These are phyloP conservation scores for Rhodotorula kratochvilovae DNA, from an alignment of 768 basidiomycete species.

Conservation along the genomic window DNA sequence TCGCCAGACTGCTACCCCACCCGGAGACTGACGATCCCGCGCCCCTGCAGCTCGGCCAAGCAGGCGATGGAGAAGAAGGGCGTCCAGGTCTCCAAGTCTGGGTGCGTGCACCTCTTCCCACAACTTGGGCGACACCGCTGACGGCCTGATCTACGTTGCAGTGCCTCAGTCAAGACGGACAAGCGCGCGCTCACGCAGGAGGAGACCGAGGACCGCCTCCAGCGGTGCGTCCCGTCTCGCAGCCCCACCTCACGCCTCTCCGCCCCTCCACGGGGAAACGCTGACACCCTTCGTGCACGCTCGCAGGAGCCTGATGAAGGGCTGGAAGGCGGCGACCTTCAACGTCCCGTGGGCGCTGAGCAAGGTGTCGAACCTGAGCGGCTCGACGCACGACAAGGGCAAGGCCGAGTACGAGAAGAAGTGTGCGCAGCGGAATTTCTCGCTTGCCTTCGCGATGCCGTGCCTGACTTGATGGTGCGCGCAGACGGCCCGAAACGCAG, in stretches of 20 bases:
- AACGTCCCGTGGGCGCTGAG: slow-evolving; percentile 28
- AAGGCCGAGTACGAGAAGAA: slow-evolving; percentile 29
- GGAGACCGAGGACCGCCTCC: slow-evolving; percentile 29
- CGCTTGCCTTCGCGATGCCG: too few species aligned
- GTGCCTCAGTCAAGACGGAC: slow-evolving; percentile 28
- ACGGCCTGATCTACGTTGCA: not conserved
- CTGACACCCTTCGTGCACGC: too few species aligned
- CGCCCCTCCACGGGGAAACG: not conserved
- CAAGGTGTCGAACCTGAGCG: slow-evolving; percentile 32
- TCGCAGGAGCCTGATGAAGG: slow-evolving; percentile 27
- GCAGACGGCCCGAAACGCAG: slow-evolving; percentile 19
- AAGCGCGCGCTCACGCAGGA: slow-evolving; percentile 28
- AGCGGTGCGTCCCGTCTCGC: slow-evolving; percentile 11
- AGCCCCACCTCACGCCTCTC: not conserved
- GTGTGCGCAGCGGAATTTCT: not conserved
- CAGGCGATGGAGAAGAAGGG: slow-evolving; percentile 9
- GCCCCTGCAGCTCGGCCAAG: slow-evolving; percentile 12
- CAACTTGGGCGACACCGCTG: not conserved
- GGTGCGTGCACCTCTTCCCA: not conserved
- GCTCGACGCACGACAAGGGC: slow-evolving; percentile 32
- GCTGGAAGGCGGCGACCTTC: slow-evolving; percentile 31
- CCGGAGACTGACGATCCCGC: too few species aligned
- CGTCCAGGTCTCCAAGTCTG: slow-evolving; percentile 7
- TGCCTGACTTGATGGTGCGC: too few species aligned
- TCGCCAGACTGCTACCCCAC: too few species aligned